Percentiles rank a stretch among this genome's conserved stretches.
Conservation (phyloP, 257 asterid species). For the Pogostemon cablin region DNA sequence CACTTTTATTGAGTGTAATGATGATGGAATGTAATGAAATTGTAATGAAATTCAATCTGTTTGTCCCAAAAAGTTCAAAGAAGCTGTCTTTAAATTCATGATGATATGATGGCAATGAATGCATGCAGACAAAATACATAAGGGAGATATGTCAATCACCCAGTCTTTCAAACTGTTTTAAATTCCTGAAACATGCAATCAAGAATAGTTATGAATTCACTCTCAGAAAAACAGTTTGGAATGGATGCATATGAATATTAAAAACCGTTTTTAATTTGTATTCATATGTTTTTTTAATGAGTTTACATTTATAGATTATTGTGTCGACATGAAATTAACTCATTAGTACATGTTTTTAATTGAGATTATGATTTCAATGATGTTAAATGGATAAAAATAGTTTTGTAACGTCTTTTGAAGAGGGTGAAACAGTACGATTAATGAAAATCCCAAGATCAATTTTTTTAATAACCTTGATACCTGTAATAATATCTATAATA, state of each 20-base stretch:
- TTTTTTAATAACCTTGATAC: background rate
- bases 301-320: too few species aligned
- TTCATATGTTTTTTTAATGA: too few species aligned
- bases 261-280: too few species aligned
- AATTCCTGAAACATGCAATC: background rate
- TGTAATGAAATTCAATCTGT: background rate
- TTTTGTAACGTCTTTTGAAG: too few species aligned
- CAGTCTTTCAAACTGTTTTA: background rate
- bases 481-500: background rate
- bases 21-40: conserved; percentile 22
- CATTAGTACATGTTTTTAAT: too few species aligned
- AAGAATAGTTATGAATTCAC: background rate
- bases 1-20: conserved; percentile 11
- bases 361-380: too few species aligned
- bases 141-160: background rate
- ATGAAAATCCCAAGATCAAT: background rate
- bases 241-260: too few species aligned
- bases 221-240: too few species aligned
- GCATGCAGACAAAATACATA: too few species aligned
- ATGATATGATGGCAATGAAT: background rate
- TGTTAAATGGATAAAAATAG: too few species aligned
- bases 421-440: background rate
- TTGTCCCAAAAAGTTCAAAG: conserved; percentile 19
- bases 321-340: too few species aligned
- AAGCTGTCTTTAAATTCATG: background rate